These are phyloP conservation scores for Eimeria praecox DNA, from an alignment of 169 alveolate species.

Conservation along the genomic window DNA sequence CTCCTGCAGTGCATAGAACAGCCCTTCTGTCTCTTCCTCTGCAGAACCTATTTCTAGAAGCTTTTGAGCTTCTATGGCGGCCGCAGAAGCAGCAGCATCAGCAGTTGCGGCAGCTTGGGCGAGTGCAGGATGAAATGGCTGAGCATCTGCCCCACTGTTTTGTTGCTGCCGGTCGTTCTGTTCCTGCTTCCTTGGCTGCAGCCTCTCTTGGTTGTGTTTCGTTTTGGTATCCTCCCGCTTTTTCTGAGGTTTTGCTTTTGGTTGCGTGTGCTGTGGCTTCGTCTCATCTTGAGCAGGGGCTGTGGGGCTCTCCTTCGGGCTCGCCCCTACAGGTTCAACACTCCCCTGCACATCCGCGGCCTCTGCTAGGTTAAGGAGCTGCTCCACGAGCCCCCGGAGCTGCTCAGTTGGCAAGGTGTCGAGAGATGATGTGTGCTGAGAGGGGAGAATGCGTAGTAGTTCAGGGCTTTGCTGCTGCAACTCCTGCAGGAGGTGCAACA, in stretches of 20 bases:
- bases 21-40: background rate
- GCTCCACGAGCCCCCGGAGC: slow-evolving; percentile 39
- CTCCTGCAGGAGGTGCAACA: slow-evolving; percentile 24
- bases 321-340: background rate
- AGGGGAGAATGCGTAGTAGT: background rate
- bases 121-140: background rate
- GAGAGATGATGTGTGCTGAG: background rate
- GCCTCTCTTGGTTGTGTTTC: background rate
- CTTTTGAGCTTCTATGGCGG: slow-evolving; percentile 46
- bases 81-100: slow-evolving; percentile 35
- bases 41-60: slow-evolving; percentile 17
- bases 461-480: slow-evolving; percentile 9
- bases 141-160: slow-evolving; percentile 8
- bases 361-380: slow-evolving; percentile 28
- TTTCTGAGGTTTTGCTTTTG: background rate
- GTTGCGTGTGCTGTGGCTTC: background rate
- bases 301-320: background rate
- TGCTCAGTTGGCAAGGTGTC: slow-evolving; percentile 18
- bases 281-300: background rate
- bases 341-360: background rate
- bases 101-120: slow-evolving; percentile 25
- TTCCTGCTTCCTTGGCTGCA: background rate
- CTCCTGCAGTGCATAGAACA: slow-evolving; percentile 43
- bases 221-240: background rate
- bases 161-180: slow-evolving; percentile 4